Evolutionary conservation across 1,284 basidiomycete genomes (phyloP), one percentile per base, ranked within the genome.

Genomic region (Naganishia sp.): DNA sequence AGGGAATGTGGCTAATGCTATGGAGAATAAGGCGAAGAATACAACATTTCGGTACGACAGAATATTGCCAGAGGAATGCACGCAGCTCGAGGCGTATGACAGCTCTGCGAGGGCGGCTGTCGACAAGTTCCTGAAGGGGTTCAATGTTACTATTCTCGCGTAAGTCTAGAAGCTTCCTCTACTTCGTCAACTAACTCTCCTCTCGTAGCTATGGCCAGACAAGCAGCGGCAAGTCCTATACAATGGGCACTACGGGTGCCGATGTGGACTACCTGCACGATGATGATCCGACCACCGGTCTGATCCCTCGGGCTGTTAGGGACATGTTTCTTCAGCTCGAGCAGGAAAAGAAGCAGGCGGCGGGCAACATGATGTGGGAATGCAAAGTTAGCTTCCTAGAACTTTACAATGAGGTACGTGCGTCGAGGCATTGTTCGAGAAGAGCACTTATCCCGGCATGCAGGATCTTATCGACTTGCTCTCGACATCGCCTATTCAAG

Each of bases 131-230:
- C 77, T 97, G 54, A 92, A 94, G 74, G 95, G 95, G 13, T 95
- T 94, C 81, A 99, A 99, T 81, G 95, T 94, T 70, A 99, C 96
- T 45, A 90, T 99, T 69, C 86, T 99, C 69, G 95, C 95, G 63
- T 99, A 63, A 75, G 79, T 75, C 6, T 4, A 16, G 10, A 4
- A 10, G 16, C 21, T 21, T 23, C 0, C 44, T n/a, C 25, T 43
- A 6, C 7, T 21, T 16, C n/a, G 18, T 13, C 9, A 16, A 23
- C 57, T 52, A 31, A 23, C n/a, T 18, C 44, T 9, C 31, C 25
- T 23, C 46, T 16, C 23, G 5, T 60, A 80, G 79, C 9, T 81
- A 99, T 81, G 95, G 96, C 15, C 96, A 99, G 77, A 99, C 95
- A 0, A 92, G 90, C 70, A 94, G 90, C 69, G 95, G 95, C 59